A percentile compares a stretch with the other conserved stretches of the same genome.
These are phyloP conservation scores for Pseudogymnoascus sp. DNA, from an alignment of 2,329 filamentous ascomycete genomes.

Conservation along the genomic window DNA sequence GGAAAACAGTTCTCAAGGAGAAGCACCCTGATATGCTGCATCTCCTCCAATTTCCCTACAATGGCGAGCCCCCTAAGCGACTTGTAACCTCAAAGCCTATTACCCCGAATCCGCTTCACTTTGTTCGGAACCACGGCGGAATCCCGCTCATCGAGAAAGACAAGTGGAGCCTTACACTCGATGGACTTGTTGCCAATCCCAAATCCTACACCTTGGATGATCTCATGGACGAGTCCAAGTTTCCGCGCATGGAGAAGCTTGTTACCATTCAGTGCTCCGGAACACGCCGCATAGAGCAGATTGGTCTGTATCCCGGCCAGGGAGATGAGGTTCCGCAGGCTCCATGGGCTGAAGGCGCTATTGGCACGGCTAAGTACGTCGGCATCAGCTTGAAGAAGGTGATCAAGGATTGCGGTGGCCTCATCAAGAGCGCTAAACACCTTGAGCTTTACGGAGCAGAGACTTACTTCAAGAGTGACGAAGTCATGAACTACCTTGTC, in stretches of 20 bases:
- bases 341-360: slow-evolving; percentile 59
- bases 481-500: slow-evolving; percentile 60
- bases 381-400: slow-evolving; percentile 62
- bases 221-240: slow-evolving; percentile 50
- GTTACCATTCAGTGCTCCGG: slow-evolving; percentile 61
- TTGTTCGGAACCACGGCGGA: slow-evolving; percentile 65
- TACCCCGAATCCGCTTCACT: slow-evolving; percentile 56
- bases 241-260: slow-evolving; percentile 51
- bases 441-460: slow-evolving; percentile 64
- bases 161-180: slow-evolving; percentile 46
- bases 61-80: slow-evolving; percentile 53
- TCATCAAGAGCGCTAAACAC: slow-evolving; percentile 48
- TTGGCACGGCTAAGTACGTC: slow-evolving; percentile 55
- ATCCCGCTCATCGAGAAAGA: slow-evolving; percentile 57
- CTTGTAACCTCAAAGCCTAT: slow-evolving; percentile 47
- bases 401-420: slow-evolving; percentile 61
- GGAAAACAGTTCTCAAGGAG: slow-evolving; percentile 47
- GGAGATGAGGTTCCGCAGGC: slow-evolving; percentile 49
- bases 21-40: slow-evolving; percentile 55
- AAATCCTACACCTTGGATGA: slow-evolving; percentile 50
- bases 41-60: slow-evolving; percentile 56
- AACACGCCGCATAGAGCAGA: slow-evolving; percentile 62
- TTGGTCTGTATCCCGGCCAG: slow-evolving; percentile 54
- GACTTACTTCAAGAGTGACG: slow-evolving; percentile 62
- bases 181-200: slow-evolving; percentile 54